phyloP scores from a whole-genome alignment of 768 basidiomycete genomes.

The Coprinopsis marcescibilis region DNA sequence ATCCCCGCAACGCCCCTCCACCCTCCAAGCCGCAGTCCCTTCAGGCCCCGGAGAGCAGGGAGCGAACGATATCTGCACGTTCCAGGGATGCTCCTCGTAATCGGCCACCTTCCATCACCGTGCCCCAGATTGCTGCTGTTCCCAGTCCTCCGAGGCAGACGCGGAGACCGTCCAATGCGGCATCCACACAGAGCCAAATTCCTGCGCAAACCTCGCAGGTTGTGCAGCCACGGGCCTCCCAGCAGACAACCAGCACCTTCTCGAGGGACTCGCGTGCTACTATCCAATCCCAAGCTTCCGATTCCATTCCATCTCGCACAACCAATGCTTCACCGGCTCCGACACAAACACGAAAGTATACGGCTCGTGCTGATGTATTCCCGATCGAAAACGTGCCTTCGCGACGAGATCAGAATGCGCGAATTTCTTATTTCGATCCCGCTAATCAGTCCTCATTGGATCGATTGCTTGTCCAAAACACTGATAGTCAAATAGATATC shows the following conservation, averaged over 20 bases:
- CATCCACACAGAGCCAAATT: slow-evolving; percentile 30
- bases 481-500: slow-evolving; percentile 37
- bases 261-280: slow-evolving; percentile 18
- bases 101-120: slow-evolving; percentile 31
- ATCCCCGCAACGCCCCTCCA: slow-evolving; percentile 1
- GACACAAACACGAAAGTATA: slow-evolving; percentile 17
- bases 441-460: slow-evolving; percentile 70
- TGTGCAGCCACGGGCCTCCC: slow-evolving; percentile 14
- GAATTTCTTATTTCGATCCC: slow-evolving; percentile 80
- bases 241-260: slow-evolving; percentile 1
- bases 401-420: slow-evolving; percentile 60
- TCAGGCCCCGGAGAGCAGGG: slow-evolving; percentile 14
- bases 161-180: slow-evolving; percentile 42
- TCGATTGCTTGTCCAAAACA: slow-evolving; percentile 51
- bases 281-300: slow-evolving; percentile 15
- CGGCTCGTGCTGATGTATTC: slow-evolving; percentile 22
- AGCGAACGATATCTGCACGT: slow-evolving; percentile 7
- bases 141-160: slow-evolving; percentile 21
- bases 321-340: slow-evolving; percentile 24
- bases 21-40: slow-evolving; percentile 10
- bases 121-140: slow-evolving; percentile 24
- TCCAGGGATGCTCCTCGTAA: neutral
- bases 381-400: slow-evolving; percentile 20
- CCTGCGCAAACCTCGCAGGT: slow-evolving; percentile 21
- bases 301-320: slow-evolving; percentile 16